Evolutionary conservation across 1,284 basidiomycete species (phyloP), one percentile per base, ranked within the genome.

Genomic region (Apiotrichum gracile): DNA sequence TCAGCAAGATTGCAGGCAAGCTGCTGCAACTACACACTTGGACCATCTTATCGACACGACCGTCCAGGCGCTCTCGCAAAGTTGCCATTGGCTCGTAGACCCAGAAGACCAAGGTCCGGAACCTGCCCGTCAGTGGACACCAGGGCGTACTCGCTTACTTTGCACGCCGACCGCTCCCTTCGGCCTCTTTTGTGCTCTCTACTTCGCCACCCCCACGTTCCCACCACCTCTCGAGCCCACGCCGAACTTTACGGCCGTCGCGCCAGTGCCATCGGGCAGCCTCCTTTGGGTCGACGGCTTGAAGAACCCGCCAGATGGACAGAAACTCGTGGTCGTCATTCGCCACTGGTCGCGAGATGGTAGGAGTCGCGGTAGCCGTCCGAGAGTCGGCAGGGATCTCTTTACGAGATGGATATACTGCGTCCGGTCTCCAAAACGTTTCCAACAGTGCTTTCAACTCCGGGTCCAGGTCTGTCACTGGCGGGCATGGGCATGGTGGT

Each of bases 201-300:
- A 59, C 91, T 1, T 86, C 80, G 26, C 76, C 78, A 34, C 78
- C 78, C 1, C 85, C 83, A 1, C 81, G 83, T 57, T 90, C 85
- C 73, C 83, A 85, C 58, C 92, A 85, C 29, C 97, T 84, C 42
- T 83, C 80, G 2, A 99, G 73, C 57, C 83, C 88, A 25, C 93
- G 81, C 22, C 88, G 73, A 2, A 97, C 86, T 70, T 97, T 99
- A 19, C 96, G 80, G 0, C 88, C 85, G 66, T 99, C 96, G 57
- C 81, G 82, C 89, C 91, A 96, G 72, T 98, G 96, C 94, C 96
- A 98, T 57, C 92, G 79, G 16, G 77, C 78, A 0, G 89, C 90
- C 54, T 92, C 85, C 0, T 70, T 65, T 0, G 85, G 85, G 67
- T 98, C 96, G 7, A 98, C 77, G 0, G 76, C 71, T 3, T 79